phyloP scores from a whole-genome alignment of 2,329 filamentous ascomycete genomes.

The Lasiodiplodia gonubiensis region DNA sequence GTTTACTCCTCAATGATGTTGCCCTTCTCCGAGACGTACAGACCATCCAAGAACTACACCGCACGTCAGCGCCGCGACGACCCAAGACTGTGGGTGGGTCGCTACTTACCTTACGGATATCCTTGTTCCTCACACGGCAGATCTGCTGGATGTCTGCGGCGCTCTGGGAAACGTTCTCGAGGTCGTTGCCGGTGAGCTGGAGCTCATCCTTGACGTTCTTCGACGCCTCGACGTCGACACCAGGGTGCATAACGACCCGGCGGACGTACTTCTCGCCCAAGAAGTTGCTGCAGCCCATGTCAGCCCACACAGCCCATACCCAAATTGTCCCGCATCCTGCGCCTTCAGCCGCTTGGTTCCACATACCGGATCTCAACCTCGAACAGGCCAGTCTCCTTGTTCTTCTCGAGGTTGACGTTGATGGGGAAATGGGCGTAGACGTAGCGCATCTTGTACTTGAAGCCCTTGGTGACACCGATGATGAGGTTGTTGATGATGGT shows the following conservation, averaged over 20 bases:
- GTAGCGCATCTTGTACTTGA: constrained; percentile 99
- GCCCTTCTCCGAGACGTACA: constrained; percentile 99
- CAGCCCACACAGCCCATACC: constrained; percentile 20
- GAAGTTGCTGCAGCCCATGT: constrained; percentile 68
- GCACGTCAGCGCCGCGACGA: constrained; percentile 1
- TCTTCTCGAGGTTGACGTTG: constrained; percentile 99
- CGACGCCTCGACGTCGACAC: constrained; percentile 89
- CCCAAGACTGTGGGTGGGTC: not conserved
- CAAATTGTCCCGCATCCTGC: not conserved
- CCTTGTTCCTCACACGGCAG: constrained; percentile 99
- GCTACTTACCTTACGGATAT: constrained; percentile 92
- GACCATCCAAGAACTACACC: constrained; percentile 93
- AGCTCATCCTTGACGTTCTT: constrained; percentile 98
- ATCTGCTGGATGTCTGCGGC: constrained; percentile 99
- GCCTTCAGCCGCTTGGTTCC: not conserved
- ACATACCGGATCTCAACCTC: constrained; percentile 97
- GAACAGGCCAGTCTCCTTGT: constrained; percentile 81
- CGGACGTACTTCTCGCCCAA: constrained; percentile 99
- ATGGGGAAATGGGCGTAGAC: constrained; percentile 99
- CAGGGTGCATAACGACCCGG: constrained; percentile 83
- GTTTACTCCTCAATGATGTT: constrained; percentile 77
- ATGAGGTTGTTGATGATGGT: constrained; percentile 99
- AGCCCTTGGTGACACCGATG: constrained; percentile 97
- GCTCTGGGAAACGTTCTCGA: constrained; percentile 96
- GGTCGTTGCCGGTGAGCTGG: constrained; percentile 87